A percentile compares a stretch with the other conserved stretches of the same genome.
Conservation (phyloP, 1,284 basidiomycete species). For the Pholiota adiposa region DNA sequence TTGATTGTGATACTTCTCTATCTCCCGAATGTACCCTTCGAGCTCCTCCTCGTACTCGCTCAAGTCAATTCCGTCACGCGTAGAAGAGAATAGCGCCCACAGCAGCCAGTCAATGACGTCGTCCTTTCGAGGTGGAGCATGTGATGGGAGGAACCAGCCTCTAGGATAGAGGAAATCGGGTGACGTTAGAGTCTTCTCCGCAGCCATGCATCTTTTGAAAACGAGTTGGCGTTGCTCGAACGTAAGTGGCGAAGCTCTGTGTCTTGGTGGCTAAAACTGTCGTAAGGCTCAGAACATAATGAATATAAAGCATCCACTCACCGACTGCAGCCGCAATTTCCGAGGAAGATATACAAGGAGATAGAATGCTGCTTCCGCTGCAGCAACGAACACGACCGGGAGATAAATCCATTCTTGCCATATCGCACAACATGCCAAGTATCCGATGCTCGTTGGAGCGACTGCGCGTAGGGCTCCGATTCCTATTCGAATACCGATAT, state of each 20-base stretch:
- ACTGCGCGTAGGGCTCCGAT: slow-evolving; percentile 54
- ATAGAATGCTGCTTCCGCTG: slow-evolving; percentile 53
- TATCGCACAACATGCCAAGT: slow-evolving; percentile 37
- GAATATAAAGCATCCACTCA: slow-evolving; percentile 25
- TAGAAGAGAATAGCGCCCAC: slow-evolving; percentile 60
- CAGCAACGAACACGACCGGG: slow-evolving; percentile 38
- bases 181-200: slow-evolving; percentile 18
- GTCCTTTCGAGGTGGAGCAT: slow-evolving; percentile 40
- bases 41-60: slow-evolving; percentile 41
- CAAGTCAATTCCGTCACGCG: slow-evolving; percentile 48
- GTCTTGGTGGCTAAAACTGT: slow-evolving; percentile 38
- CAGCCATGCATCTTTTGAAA: slow-evolving; percentile 50
- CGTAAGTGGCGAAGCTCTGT: slow-evolving; percentile 42
- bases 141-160: slow-evolving; percentile 57
- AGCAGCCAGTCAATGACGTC: slow-evolving; percentile 67
- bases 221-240: slow-evolving; percentile 49
- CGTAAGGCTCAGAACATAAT: neutral
- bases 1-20: slow-evolving; percentile 42
- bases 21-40: slow-evolving; percentile 42
- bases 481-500: slow-evolving; percentile 52
- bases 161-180: slow-evolving; percentile 38
- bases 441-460: slow-evolving; percentile 51
- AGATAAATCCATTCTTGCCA: slow-evolving; percentile 18
- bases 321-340: slow-evolving; percentile 49
- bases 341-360: slow-evolving; percentile 54